A percentile compares a stretch with the other conserved stretches of the same genome.
Evolutionary conservation across 2,329 filamentous ascomycete genomes (phyloP).

Genomic region (Graphilbum sp.): DNA sequence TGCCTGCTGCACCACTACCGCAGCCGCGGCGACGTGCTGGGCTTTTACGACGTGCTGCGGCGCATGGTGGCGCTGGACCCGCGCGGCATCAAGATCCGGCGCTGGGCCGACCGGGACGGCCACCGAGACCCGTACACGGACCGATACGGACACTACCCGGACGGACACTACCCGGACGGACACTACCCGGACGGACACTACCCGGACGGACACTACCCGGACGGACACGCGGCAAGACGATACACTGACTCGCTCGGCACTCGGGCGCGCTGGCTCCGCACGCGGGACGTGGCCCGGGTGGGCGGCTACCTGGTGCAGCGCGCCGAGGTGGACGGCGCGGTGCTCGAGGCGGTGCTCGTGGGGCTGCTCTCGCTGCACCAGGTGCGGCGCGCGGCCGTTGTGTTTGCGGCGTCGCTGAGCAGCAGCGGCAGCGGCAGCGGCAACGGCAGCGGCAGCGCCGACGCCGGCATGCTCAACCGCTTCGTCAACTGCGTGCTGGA

Average conservation of each 20-base stretch:
- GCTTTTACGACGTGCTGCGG: slow-evolving; percentile 27
- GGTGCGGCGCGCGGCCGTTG: slow-evolving; percentile 24
- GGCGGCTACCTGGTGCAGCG: slow-evolving; percentile 24
- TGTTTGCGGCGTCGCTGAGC: slow-evolving; percentile 23
- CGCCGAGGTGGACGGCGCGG: slow-evolving; percentile 18
- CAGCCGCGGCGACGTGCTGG: slow-evolving; percentile 20
- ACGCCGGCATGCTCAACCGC: slow-evolving; percentile 22
- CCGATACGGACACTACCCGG: no score
- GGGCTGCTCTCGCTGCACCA: slow-evolving; percentile 31
- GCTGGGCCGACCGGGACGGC: neutral
- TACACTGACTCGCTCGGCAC: no score
- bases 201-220: no score
- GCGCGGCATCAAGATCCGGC: slow-evolving; percentile 21
- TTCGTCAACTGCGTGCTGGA: slow-evolving; percentile 26
- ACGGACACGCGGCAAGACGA: no score
- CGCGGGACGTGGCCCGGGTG: slow-evolving; percentile 9
- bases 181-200: no score
- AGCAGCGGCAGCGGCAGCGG: no score
- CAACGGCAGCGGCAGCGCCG: slow-evolving; percentile 16
- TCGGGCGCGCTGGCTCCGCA: slow-evolving; percentile 16
- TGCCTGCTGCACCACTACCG: slow-evolving; percentile 35
- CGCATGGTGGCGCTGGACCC: slow-evolving; percentile 28
- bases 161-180: no score
- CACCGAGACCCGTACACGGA: slow-evolving; percentile 8
- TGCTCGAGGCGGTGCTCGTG: slow-evolving; percentile 29